A percentile compares a stretch with the other conserved stretches of the same genome.
phyloP scores from a whole-genome alignment of 352 stramenopile species.

The Pythium phragmitis region DNA sequence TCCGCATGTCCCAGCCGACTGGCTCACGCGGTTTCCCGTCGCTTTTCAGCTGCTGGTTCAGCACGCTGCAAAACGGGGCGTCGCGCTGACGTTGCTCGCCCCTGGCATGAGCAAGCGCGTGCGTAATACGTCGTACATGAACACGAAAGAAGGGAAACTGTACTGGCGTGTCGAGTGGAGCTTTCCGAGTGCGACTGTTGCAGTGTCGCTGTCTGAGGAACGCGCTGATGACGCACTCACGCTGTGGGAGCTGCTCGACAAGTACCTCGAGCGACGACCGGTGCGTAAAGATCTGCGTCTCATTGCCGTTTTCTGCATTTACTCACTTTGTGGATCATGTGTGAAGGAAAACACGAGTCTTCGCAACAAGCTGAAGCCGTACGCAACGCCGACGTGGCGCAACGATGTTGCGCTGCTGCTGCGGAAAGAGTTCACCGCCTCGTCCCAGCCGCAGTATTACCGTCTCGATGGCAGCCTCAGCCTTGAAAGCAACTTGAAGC shows the following conservation, averaged over 20 bases:
- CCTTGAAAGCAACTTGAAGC: conserved; percentile 73
- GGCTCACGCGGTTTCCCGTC: conserved; percentile 69
- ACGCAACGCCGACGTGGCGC: conserved; percentile 54
- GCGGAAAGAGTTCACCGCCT: conserved; percentile 74
- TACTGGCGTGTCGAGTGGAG: conserved; percentile 81
- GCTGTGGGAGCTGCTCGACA: conserved; percentile 52
- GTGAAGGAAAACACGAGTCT: conserved; percentile 66
- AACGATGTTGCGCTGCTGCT: conserved; percentile 59
- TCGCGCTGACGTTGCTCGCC: conserved; percentile 66
- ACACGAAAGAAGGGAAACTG: conserved; percentile 55
- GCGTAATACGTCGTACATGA: conserved; percentile 76
- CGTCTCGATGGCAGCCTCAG: conserved; percentile 55
- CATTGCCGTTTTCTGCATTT: background rate
- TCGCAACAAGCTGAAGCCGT: conserved; percentile 70
- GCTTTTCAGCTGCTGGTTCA: conserved; percentile 67
- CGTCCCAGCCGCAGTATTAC: conserved; percentile 72
- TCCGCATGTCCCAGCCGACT: conserved; percentile 40
- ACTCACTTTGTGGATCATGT: background rate
- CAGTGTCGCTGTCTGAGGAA: conserved; percentile 49
- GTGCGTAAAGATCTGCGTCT: conserved; percentile 37
- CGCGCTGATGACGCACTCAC: conserved; percentile 52
- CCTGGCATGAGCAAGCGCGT: conserved; percentile 80
- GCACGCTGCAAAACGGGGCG: conserved; percentile 64
- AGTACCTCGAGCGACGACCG: conserved; percentile 55
- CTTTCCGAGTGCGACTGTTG: conserved; percentile 55